A percentile compares a stretch with the other conserved stretches of the same genome.
Conservation (phyloP, 164 flowering plant species). For the grape (Vitis vinifera) region DNA sequence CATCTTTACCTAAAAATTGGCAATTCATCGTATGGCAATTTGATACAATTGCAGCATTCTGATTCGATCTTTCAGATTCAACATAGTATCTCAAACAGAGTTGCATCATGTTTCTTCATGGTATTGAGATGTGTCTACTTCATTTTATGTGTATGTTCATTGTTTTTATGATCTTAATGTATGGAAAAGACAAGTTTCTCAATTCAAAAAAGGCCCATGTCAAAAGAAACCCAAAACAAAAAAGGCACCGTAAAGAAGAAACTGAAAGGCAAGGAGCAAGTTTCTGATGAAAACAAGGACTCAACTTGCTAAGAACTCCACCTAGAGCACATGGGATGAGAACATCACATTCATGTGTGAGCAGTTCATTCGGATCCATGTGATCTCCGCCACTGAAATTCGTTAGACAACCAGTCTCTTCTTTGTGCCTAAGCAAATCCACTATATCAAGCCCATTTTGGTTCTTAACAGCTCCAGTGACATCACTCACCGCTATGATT, state of each 20-base stretch:
- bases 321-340: constrained; percentile 87
- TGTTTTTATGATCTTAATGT: too few relatives aligned
- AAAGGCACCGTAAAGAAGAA: background rate
- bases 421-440: constrained; percentile 57
- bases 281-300: constrained; percentile 6
- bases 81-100: too few relatives aligned
- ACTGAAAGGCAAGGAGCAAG: background rate
- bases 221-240: background rate
- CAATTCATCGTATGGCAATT: too few relatives aligned
- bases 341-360: constrained; percentile 78
- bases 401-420: constrained; percentile 36
- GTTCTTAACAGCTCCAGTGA: constrained; percentile 66
- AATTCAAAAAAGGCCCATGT: background rate
- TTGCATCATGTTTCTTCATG: too few relatives aligned
- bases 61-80: too few relatives aligned
- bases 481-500: constrained; percentile 74
- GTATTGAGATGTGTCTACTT: too few relatives aligned
- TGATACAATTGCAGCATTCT: too few relatives aligned
- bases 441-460: constrained; percentile 58
- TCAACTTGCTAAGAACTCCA: constrained; percentile 76
- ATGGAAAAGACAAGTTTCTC: too few relatives aligned
- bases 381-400: constrained; percentile 59
- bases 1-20: background rate
- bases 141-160: too few relatives aligned
- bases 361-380: constrained; percentile 58